Percentiles rank a stretch among this genome's conserved stretches.
These are phyloP conservation scores for Sporothrix pseudoabietina DNA, from an alignment of 2,329 filamentous ascomycete species.

Conservation along the genomic window DNA sequence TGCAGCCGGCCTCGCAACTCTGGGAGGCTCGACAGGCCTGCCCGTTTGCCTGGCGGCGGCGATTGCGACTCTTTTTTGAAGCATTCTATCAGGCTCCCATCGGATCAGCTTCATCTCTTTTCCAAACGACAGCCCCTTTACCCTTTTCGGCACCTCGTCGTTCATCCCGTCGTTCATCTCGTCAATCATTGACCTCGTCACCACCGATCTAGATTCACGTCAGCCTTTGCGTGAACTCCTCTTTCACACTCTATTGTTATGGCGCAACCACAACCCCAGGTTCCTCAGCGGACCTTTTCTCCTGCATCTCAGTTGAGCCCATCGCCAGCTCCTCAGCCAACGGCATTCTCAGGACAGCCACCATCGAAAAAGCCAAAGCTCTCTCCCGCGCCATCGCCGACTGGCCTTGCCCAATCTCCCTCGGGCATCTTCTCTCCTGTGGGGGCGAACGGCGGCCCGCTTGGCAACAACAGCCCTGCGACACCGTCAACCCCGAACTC, in stretches of 20 bases:
- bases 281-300: constrained; percentile 36
- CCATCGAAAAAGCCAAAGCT: constrained; percentile 36
- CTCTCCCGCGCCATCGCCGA: constrained; percentile 32
- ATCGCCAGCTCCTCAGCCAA: constrained; percentile 32
- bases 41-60: constrained; percentile 45
- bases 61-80: neutral
- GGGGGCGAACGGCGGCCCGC: constrained; percentile 5
- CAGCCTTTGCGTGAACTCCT: neutral
- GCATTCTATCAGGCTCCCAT: neutral
- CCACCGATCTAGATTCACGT: neutral
- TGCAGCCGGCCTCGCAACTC: constrained; percentile 32
- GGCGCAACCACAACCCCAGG: constrained; percentile 63
- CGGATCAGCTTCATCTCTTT: neutral
- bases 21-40: constrained; percentile 53
- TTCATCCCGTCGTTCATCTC: neutral
- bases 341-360: constrained; percentile 36
- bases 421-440: constrained; percentile 27
- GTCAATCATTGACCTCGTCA: neutral
- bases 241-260: constrained; percentile 41
- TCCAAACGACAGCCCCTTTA: neutral
- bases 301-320: constrained; percentile 36
- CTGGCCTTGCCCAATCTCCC: constrained; percentile 27
- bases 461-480: constrained; percentile 30
- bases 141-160: neutral
- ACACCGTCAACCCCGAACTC: constrained; percentile 35